Percentiles rank a stretch among this genome's conserved stretches.
phyloP scores from a whole-genome alignment of 2,329 filamentous ascomycete species.

The Sclerotinia nivalis region DNA sequence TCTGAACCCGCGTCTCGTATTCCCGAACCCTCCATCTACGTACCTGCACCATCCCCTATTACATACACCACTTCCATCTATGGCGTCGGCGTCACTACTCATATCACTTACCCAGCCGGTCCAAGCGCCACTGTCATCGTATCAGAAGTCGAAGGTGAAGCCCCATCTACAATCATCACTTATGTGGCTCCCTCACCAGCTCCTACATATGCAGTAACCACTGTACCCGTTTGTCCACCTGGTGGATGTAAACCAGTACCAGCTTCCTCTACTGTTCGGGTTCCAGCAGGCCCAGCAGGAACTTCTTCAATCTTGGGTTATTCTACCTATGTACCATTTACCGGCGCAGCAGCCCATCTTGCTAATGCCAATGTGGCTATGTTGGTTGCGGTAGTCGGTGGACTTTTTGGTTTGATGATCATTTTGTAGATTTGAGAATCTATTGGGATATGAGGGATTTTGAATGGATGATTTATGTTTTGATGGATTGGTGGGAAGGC shows the following conservation, averaged over 20 bases:
- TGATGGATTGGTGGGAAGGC: neutral
- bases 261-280: neutral
- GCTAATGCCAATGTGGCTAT: neutral
- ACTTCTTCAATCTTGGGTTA: slow-evolving; percentile 14
- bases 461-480: neutral
- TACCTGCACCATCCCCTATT: slow-evolving; percentile 10
- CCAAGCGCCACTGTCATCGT: slow-evolving; percentile 4
- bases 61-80: slow-evolving; percentile 5
- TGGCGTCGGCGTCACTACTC: slow-evolving; percentile 3
- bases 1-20: neutral
- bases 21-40: slow-evolving; percentile 16
- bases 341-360: neutral
- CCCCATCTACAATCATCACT: slow-evolving; percentile 10
- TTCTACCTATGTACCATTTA: slow-evolving; percentile 21
- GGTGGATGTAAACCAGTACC: slow-evolving; percentile 8
- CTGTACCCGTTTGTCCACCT: neutral
- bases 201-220: neutral
- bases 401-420: slow-evolving; percentile 11
- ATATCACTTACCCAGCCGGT: slow-evolving; percentile 15
- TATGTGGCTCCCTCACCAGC: neutral
- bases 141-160: neutral
- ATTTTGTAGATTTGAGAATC: neutral
- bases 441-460: neutral
- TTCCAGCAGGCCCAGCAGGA: slow-evolving; percentile 3
- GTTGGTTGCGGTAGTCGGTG: neutral